phyloP scores from a whole-genome alignment of 2,329 filamentous ascomycete genomes.

The Fragosphaeria purpurea region DNA sequence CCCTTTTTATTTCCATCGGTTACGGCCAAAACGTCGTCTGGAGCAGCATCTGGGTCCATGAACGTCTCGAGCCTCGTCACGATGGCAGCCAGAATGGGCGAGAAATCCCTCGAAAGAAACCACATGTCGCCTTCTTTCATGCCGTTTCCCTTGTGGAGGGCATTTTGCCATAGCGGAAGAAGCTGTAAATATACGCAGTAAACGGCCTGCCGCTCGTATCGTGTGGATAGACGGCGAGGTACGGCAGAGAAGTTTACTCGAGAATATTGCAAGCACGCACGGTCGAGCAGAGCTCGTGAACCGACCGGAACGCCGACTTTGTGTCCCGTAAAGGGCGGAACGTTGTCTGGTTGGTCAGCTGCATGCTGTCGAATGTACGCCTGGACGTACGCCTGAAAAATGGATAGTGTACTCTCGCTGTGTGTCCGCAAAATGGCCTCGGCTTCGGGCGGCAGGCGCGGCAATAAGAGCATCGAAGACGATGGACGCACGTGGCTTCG shows the following conservation, averaged over 20 bases:
- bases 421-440: constrained; percentile 47
- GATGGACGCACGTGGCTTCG: constrained; percentile 43
- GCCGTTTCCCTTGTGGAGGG: constrained; percentile 53
- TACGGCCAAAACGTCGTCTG: constrained; percentile 28
- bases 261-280: constrained; percentile 61
- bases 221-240: constrained; percentile 51
- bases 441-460: constrained; percentile 48
- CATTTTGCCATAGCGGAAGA: constrained; percentile 63
- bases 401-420: constrained; percentile 54
- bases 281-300: constrained; percentile 57
- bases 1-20: constrained; percentile 33
- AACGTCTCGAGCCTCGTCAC: constrained; percentile 53
- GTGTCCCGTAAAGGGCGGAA: constrained; percentile 49
- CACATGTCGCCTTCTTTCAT: constrained; percentile 59
- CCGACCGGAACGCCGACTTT: constrained; percentile 46
- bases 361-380: constrained; percentile 60
- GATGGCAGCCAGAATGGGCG: constrained; percentile 57
- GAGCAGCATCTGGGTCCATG: constrained; percentile 35
- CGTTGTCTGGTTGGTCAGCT: constrained; percentile 34
- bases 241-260: constrained; percentile 62
- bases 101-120: constrained; percentile 57
- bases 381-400: constrained; percentile 59
- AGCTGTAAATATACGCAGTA: constrained; percentile 65
- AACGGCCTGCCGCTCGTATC: constrained; percentile 38
- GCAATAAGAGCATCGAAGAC: constrained; percentile 56